phyloP scores from a whole-genome alignment of 192 early-diverging fungal genomes.

The Entomortierella chlamydospora region DNA sequence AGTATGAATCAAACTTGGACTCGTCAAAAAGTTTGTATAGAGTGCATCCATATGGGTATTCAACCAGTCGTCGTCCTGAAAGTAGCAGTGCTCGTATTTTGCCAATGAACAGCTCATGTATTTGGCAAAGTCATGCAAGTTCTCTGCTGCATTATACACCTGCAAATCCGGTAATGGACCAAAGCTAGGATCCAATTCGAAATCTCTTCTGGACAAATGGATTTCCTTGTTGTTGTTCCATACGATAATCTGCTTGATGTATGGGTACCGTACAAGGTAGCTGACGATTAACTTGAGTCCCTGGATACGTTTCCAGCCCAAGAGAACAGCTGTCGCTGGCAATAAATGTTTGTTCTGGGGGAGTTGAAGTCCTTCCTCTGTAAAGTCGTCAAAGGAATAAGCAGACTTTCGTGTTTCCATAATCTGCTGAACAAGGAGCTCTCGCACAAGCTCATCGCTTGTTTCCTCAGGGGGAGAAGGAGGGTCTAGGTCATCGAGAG shows the following conservation, averaged over 20 bases:
- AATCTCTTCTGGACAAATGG: constrained; percentile 33
- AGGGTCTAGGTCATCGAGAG: too few species aligned
- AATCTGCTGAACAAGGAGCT: constrained; percentile 30
- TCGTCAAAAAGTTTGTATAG: constrained; percentile 67
- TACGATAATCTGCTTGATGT: constrained; percentile 65
- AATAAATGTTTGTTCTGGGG: constrained; percentile 39
- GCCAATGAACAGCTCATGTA: constrained; percentile 66
- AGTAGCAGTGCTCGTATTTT: constrained; percentile 65
- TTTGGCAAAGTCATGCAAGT: constrained; percentile 64
- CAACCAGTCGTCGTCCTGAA: constrained; percentile 69
- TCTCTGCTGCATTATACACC: constrained; percentile 60
- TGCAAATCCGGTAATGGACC: constrained; percentile 44
- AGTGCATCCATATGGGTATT: constrained; percentile 66
- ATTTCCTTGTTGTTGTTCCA: constrained; percentile 61
- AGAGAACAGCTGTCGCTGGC: constrained; percentile 63
- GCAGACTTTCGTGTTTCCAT: constrained; percentile 31
- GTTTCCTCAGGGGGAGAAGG: too few species aligned
- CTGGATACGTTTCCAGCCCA: constrained; percentile 58
- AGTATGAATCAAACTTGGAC: constrained; percentile 65
- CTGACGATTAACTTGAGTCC: constrained; percentile 56
- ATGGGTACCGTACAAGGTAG: constrained; percentile 63
- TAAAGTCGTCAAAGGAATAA: constrained; percentile 52
- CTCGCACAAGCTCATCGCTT: constrained; percentile 22
- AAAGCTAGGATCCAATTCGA: constrained; percentile 28
- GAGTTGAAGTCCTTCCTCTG: constrained; percentile 30